These are phyloP conservation scores for Agapanthus africanus DNA, from an alignment of 106 monocot species.

Conservation along the genomic window DNA sequence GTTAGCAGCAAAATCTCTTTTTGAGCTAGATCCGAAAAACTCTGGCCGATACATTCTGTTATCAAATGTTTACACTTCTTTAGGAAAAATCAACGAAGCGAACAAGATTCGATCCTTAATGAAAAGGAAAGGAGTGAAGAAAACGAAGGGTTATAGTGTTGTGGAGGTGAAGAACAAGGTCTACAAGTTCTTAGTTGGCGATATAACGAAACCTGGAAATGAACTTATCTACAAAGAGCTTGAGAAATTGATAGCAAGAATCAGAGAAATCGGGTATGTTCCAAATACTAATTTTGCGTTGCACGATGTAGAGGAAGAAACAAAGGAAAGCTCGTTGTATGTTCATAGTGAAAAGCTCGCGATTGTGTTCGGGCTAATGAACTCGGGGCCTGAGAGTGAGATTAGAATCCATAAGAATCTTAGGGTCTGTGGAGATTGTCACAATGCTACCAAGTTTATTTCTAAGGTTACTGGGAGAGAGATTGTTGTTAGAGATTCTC, in stretches of 20 bases:
- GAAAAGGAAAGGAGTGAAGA: constrained; percentile 23
- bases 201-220: constrained; percentile 16
- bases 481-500: constrained; percentile 48
- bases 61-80: constrained; percentile 27
- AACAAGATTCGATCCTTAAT: constrained; percentile 23
- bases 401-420: constrained; percentile 43
- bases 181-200: constrained; percentile 31
- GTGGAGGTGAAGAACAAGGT: constrained; percentile 29
- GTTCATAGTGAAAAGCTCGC: constrained; percentile 43
- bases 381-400: constrained; percentile 1
- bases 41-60: constrained; percentile 28
- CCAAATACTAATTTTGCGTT: constrained; percentile 30
- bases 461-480: constrained; percentile 33
- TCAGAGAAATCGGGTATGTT: constrained; percentile 25
- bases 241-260: constrained; percentile 28
- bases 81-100: constrained; percentile 26
- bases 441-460: constrained; percentile 49
- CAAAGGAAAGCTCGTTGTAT: constrained; percentile 24
- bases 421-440: constrained; percentile 66
- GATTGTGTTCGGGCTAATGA: constrained; percentile 13
- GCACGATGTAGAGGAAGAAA: constrained; percentile 44
- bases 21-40: constrained; percentile 29
- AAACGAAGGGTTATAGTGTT: constrained; percentile 22
- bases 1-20: constrained; percentile 26
- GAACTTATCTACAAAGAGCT: constrained; percentile 26